Conservation (phyloP, 345 rosid species). For the Acer saccharum region DNA sequence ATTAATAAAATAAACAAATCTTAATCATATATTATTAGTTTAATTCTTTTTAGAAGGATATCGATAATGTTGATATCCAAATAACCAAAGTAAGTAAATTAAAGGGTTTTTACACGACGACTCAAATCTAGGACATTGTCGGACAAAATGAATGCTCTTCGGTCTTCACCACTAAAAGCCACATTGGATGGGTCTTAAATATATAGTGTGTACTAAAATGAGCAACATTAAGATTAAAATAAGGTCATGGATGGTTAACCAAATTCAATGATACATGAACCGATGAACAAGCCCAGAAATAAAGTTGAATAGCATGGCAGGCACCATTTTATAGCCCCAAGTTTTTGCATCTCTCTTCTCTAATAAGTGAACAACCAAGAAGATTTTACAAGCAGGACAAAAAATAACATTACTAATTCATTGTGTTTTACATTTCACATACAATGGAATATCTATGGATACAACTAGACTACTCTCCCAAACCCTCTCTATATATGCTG, state of each 20-base stretch:
- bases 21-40: too few species aligned
- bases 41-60: too few species aligned
- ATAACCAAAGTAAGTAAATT: too few species aligned
- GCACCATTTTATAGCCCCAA: neutral
- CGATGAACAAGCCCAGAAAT: neutral
- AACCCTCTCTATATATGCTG: neutral
- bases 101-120: too few species aligned
- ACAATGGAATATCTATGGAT: neutral
- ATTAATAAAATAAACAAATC: too few species aligned
- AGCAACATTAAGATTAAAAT: too few species aligned
- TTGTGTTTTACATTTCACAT: constrained; percentile 7
- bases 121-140: too few species aligned
- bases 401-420: neutral
- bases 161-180: too few species aligned
- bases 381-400: neutral
- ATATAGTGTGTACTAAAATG: too few species aligned
- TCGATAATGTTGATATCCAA: too few species aligned
- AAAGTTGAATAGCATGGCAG: neutral
- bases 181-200: too few species aligned
- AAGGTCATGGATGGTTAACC: neutral
- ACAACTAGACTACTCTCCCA: constrained; percentile 11
- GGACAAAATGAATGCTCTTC: too few species aligned
- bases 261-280: neutral
- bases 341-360: neutral
- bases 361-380: neutral